Conservation (phyloP, 1,139 yeast species). For the Nakaseomyces delphensis region DNA sequence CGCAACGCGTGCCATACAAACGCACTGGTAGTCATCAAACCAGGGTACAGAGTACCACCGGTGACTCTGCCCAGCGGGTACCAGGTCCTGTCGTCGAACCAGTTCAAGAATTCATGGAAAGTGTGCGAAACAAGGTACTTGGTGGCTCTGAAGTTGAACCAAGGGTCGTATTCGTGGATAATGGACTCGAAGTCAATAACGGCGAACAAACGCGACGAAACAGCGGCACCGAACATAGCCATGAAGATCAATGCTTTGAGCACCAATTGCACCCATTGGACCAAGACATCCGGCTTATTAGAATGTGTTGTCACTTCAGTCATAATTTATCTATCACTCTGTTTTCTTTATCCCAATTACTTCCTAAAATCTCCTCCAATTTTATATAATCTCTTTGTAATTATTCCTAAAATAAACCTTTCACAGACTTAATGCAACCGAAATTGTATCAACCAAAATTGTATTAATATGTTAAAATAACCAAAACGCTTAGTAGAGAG, state of each 20-base stretch:
- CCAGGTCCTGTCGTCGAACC: slow-evolving; percentile 99
- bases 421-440: too few species aligned
- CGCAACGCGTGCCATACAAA: slow-evolving; percentile 71
- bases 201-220: slow-evolving; percentile 75
- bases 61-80: slow-evolving; percentile 98
- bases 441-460: too few species aligned
- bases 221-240: slow-evolving; percentile 79
- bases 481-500: too few species aligned
- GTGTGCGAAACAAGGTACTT: slow-evolving; percentile 78
- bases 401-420: too few species aligned
- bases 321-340: background rate
- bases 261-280: slow-evolving; percentile 29
- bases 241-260: slow-evolving; percentile 58
- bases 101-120: slow-evolving; percentile 83
- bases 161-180: slow-evolving; percentile 97
- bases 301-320: background rate
- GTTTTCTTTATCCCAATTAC: background rate
- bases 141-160: slow-evolving; percentile 97
- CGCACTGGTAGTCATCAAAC: slow-evolving; percentile 95
- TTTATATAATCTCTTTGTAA: too few species aligned
- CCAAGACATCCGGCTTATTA: background rate
- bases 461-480: too few species aligned
- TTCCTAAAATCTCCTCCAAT: background rate
- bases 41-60: slow-evolving; percentile 97
- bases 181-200: slow-evolving; percentile 87